phyloP scores from a whole-genome alignment of 352 stramenopile species.

The Globisporangium paddicum region DNA sequence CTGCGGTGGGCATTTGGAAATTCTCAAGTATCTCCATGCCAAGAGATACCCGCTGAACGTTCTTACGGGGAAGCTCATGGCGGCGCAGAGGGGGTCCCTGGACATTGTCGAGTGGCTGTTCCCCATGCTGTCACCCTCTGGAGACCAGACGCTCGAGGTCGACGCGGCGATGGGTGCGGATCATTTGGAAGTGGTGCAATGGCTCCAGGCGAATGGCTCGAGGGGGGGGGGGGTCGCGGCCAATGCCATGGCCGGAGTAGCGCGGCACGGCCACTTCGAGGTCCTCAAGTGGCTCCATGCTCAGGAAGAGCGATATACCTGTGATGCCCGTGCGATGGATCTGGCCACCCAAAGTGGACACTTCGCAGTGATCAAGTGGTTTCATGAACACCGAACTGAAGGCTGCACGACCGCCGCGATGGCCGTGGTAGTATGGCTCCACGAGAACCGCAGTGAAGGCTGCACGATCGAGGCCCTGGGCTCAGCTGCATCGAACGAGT shows the following conservation, averaged over 20 bases:
- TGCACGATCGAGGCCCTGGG: not conserved
- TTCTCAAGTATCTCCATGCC: not conserved
- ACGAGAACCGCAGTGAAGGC: not conserved
- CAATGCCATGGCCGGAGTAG: not conserved
- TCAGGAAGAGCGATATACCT: not conserved
- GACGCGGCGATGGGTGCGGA: not conserved
- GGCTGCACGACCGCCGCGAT: not conserved
- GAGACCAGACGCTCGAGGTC: not conserved
- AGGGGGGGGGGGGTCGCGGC: not conserved
- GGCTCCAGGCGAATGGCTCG: not conserved
- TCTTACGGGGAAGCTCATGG: not conserved
- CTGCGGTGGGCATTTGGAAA: not conserved
- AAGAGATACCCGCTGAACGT: not conserved
- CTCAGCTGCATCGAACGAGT: not conserved
- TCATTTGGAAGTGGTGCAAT: not conserved
- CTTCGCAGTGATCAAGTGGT: not conserved
- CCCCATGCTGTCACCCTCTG: not conserved
- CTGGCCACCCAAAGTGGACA: not conserved
- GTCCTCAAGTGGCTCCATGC: not conserved
- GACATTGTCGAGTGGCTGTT: not conserved
- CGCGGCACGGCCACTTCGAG: not conserved
- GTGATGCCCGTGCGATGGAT: too few relatives aligned
- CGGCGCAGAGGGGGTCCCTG: not conserved
- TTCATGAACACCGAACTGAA: not conserved
- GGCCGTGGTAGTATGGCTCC: not conserved